phyloP scores from a whole-genome alignment of 768 basidiomycete genomes.

The Myochromella boudieri region DNA sequence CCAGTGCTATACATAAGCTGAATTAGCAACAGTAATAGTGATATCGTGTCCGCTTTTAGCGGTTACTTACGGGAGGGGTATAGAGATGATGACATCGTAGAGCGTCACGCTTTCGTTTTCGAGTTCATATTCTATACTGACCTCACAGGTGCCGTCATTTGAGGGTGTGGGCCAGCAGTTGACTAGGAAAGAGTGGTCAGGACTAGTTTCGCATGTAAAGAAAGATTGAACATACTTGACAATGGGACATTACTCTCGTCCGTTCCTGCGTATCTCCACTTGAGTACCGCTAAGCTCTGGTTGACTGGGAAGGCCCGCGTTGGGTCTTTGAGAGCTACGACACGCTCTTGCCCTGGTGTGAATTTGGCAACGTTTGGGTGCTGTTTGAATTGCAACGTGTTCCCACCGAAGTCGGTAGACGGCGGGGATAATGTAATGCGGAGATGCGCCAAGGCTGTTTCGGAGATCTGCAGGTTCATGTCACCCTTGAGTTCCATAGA shows the following conservation, averaged over 20 bases:
- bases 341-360: slow-evolving; percentile 54
- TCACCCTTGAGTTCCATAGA: slow-evolving; percentile 93
- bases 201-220: background rate
- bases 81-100: slow-evolving; percentile 84
- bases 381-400: slow-evolving; percentile 90
- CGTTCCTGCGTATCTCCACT: slow-evolving; percentile 89
- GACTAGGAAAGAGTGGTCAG: slow-evolving; percentile 50
- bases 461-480: slow-evolving; percentile 87
- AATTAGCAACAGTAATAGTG: too few species aligned
- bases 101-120: slow-evolving; percentile 80
- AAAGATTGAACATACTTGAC: slow-evolving; percentile 63
- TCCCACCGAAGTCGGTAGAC: slow-evolving; percentile 56
- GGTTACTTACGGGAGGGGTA: slow-evolving; percentile 83
- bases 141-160: slow-evolving; percentile 89
- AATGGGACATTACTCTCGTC: slow-evolving; percentile 92
- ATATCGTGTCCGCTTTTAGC: too few species aligned
- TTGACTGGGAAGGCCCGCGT: slow-evolving; percentile 84
- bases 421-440: slow-evolving; percentile 62
- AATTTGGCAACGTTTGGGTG: slow-evolving; percentile 95
- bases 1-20: slow-evolving; percentile 57
- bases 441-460: slow-evolving; percentile 70
- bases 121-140: slow-evolving; percentile 97
- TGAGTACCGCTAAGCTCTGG: slow-evolving; percentile 82
- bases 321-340: slow-evolving; percentile 83
- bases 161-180: slow-evolving; percentile 97